Conservation (phyloP, 179 eudicot genomes). For the Drosera spatulata region DNA sequence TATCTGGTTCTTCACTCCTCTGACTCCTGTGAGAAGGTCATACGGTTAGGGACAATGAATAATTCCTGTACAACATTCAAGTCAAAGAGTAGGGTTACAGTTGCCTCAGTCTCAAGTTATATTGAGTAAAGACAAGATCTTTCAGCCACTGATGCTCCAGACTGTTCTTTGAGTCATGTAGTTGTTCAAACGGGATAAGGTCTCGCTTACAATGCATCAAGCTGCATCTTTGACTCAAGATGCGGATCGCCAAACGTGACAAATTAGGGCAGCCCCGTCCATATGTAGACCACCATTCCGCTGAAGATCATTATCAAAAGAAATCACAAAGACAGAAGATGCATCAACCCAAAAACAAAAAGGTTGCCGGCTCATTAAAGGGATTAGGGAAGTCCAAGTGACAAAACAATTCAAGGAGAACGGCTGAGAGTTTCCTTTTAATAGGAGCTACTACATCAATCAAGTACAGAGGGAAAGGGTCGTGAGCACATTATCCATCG, state of each 20-base stretch:
- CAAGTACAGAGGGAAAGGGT: no score
- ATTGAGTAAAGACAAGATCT: conserved; percentile 72
- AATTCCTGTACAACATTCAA: not conserved
- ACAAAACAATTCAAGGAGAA: no score
- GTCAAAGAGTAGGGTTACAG: conserved; percentile 27
- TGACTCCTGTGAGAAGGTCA: conserved; percentile 25
- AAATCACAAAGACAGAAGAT: not conserved
- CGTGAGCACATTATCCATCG: no score
- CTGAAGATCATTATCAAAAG: conserved; percentile 17
- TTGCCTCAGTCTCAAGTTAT: conserved; percentile 58
- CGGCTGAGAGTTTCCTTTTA: no score
- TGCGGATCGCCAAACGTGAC: conserved; percentile 73
- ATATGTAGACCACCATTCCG: conserved; percentile 96
- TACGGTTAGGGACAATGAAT: not conserved
- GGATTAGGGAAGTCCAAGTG: not conserved
- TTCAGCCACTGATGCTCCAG: conserved; percentile 70
- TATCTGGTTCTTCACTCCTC: conserved; percentile 43
- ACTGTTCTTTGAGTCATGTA: conserved; percentile 51
- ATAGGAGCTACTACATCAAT: no score
- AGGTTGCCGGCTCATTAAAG: not conserved
- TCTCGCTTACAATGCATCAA: conserved; percentile 37
- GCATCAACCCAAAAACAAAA: not conserved
- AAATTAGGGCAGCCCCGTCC: conserved; percentile 92
- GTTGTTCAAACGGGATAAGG: conserved; percentile 38
- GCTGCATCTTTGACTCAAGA: conserved; percentile 87